phyloP scores from a whole-genome alignment of 2,329 filamentous ascomycete genomes.

The Trichoderma atroviride region DNA sequence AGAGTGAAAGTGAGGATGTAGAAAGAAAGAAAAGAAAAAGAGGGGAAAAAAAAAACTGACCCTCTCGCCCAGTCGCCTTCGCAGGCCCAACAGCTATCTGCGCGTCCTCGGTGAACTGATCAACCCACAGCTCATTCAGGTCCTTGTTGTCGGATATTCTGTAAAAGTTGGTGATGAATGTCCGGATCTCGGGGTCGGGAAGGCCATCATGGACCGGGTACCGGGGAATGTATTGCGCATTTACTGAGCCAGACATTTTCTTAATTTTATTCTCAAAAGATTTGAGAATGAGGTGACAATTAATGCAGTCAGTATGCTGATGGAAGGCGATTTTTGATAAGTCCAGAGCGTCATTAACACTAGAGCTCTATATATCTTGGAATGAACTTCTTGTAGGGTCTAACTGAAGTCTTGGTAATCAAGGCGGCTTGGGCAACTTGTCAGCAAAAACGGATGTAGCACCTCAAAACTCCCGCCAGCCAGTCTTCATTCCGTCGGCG shows the following conservation, averaged over 20 bases:
- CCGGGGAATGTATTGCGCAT: slow-evolving; percentile 37
- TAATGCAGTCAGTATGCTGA: not conserved
- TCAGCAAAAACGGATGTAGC: not conserved
- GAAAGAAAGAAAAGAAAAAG: not conserved
- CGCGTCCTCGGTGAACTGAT: slow-evolving; percentile 47
- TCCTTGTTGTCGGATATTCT: slow-evolving; percentile 46
- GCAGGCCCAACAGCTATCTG: slow-evolving; percentile 47
- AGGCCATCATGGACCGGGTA: slow-evolving; percentile 39
- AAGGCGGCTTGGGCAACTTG: not conserved
- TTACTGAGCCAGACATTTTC: slow-evolving; percentile 30
- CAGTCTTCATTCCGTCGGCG: not conserved
- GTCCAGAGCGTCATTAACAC: not conserved
- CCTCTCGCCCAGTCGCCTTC: slow-evolving; percentile 42
- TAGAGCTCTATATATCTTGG: not conserved
- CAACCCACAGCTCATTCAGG: slow-evolving; percentile 49
- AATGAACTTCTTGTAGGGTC: not conserved
- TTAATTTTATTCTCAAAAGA: not conserved
- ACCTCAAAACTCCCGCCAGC: not conserved
- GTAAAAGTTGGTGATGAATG: slow-evolving; percentile 51
- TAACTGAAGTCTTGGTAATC: not conserved
- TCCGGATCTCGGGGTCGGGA: slow-evolving; percentile 39
- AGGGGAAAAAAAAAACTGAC: slow-evolving; percentile 30
- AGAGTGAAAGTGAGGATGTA: not conserved
- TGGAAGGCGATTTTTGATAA: not conserved
- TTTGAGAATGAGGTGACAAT: not conserved